Conservation (phyloP, 345 rosid genomes). For the Zanthoxylum bungeanum region DNA sequence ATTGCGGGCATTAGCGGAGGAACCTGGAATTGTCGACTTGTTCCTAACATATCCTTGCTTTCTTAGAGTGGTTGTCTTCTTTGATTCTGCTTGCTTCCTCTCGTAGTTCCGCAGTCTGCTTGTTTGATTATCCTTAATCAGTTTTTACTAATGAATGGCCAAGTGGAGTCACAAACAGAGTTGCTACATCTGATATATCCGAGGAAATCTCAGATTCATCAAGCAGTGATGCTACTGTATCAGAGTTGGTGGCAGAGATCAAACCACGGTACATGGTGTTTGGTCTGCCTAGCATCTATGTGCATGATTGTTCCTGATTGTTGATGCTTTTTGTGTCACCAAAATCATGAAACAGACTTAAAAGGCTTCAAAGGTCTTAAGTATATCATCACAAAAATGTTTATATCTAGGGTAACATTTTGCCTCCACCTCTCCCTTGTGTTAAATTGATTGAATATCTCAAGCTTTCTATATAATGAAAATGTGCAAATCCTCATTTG, state of each 20-base stretch:
- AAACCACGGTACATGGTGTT: constrained; percentile 72
- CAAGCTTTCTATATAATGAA: not conserved
- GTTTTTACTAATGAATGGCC: constrained; percentile 91
- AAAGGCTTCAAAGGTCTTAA: not conserved
- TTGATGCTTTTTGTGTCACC: not conserved
- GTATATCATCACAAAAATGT: not conserved
- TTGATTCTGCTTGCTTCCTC: not conserved
- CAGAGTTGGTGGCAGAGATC: constrained; percentile 79
- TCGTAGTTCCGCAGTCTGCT: not conserved
- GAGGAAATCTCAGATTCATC: constrained; percentile 47
- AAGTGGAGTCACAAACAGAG: constrained; percentile 59
- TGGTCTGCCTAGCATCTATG: not conserved
- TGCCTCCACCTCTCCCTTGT: not conserved
- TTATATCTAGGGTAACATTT: not conserved
- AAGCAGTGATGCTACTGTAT: constrained; percentile 49
- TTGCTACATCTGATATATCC: constrained; percentile 51
- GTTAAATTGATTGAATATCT: not conserved
- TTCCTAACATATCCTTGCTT: constrained; percentile 85
- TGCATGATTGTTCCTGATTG: not conserved
- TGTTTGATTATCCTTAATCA: constrained; percentile 45
- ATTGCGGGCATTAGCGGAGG: constrained; percentile 90
- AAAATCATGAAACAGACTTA: not conserved
- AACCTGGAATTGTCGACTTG: constrained; percentile 72
- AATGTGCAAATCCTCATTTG: not conserved
- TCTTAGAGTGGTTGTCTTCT: not conserved